These are phyloP conservation scores for Penicillium sp. DNA, from an alignment of 2,329 filamentous ascomycete species.

Conservation along the genomic window DNA sequence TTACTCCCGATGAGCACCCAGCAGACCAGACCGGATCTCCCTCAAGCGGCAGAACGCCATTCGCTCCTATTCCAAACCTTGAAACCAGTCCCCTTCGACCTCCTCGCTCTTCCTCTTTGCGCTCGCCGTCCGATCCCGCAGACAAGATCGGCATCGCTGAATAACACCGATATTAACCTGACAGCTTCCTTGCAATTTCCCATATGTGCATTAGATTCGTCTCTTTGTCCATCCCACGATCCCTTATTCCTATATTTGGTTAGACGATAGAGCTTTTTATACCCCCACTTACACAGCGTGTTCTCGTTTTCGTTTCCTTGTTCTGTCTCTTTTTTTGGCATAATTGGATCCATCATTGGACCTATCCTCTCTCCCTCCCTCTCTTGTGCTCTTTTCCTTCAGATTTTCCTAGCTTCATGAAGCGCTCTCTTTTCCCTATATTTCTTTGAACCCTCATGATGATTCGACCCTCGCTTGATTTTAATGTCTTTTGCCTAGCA, in stretches of 20 bases:
- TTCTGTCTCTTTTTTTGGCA: not conserved
- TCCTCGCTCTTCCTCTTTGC: conserved; percentile 43
- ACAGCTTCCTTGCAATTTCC: conserved; percentile 10
- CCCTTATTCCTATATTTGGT: conserved; percentile 10
- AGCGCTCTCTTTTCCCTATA: not conserved
- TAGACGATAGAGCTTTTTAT: conserved; percentile 29
- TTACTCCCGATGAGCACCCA: conserved; percentile 12
- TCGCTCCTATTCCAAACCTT: conserved; percentile 36
- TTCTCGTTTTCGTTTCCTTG: conserved; percentile 7
- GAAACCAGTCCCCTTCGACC: conserved; percentile 34
- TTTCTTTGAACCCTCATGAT: conserved; percentile 9
- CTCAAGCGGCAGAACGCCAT: conserved; percentile 25
- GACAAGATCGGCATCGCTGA: conserved; percentile 5
- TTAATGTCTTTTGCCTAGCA: not conserved
- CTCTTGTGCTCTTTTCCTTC: not conserved
- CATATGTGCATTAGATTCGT: conserved; percentile 5
- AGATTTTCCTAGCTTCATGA: not conserved
- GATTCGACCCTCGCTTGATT: conserved; percentile 9
- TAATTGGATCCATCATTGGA: conserved; percentile 1
- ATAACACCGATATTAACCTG: conserved; percentile 12
- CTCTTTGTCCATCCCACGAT: conserved; percentile 14
- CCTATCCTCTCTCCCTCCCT: not conserved
- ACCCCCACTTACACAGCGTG: conserved; percentile 21
- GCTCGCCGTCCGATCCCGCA: conserved; percentile 18
- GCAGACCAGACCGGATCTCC: conserved; percentile 19